Conservation (phyloP, 1,139 yeast species). For the Yamadazyma pseudoaaseri region DNA sequence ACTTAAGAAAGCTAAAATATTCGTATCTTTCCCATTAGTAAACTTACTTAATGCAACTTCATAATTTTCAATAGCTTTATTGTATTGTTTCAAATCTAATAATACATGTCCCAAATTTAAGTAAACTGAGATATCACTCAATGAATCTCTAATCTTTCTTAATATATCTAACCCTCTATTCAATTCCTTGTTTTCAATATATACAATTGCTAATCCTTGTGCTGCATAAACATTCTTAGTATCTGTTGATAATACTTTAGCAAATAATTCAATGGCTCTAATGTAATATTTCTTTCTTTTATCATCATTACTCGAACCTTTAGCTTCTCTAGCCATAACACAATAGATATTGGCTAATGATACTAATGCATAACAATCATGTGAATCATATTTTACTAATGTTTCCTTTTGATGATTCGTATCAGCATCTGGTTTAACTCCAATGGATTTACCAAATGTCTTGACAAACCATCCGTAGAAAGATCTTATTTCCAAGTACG, state of each 20-base stretch:
- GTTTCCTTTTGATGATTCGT: constrained; percentile 84
- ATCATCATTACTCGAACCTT: constrained; percentile 52
- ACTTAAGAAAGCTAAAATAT: constrained; percentile 71
- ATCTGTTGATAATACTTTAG: constrained; percentile 84
- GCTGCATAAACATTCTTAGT: constrained; percentile 92
- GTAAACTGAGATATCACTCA: constrained; percentile 79
- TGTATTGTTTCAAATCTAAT: constrained; percentile 75
- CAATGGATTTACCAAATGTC: constrained; percentile 56
- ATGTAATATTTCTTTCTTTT: constrained; percentile 76
- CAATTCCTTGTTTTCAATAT: constrained; percentile 81
- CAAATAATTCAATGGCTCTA: constrained; percentile 86
- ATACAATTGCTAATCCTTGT: constrained; percentile 92
- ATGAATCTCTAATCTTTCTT: constrained; percentile 85
- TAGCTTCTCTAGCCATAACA: constrained; percentile 75
- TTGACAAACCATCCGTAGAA: constrained; percentile 88
- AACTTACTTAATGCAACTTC: constrained; percentile 73
- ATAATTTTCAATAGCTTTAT: constrained; percentile 86
- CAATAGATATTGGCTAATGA: constrained; percentile 89
- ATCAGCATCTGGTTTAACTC: constrained; percentile 60
- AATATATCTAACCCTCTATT: constrained; percentile 82
- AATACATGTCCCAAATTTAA: constrained; percentile 88
- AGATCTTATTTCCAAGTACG: constrained; percentile 81
- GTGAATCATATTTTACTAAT: constrained; percentile 75
- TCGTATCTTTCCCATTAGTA: constrained; percentile 62
- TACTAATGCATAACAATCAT: constrained; percentile 84